phyloP scores from a whole-genome alignment of 805 yeast species.

The Suhomyces sp. region DNA sequence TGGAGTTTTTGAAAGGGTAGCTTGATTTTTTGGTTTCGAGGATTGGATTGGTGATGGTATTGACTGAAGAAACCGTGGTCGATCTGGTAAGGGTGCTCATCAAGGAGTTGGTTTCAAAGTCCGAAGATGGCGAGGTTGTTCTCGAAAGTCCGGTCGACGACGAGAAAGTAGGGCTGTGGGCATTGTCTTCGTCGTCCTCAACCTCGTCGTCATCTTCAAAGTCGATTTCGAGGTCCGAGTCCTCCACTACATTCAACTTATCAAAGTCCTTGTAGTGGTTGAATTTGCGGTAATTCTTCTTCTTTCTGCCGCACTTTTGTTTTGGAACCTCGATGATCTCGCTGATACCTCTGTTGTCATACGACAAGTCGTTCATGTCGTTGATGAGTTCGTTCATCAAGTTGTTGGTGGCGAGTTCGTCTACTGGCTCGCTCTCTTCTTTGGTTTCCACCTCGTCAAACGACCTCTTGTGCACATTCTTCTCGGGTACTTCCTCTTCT shows the following conservation, averaged over 20 bases:
- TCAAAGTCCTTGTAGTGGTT: constrained; percentile 15
- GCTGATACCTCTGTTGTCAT: constrained; percentile 8
- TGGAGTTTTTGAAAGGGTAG: constrained; percentile 12
- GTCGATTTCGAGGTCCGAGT: constrained; percentile 19
- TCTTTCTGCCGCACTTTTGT: constrained; percentile 4
- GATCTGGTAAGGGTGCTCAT: constrained; percentile 41
- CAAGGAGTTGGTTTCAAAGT: constrained; percentile 30
- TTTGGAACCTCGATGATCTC: constrained; percentile 1
- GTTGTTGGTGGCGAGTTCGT: constrained; percentile 8
- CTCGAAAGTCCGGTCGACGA: constrained; percentile 31
- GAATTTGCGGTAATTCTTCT: constrained; percentile 6
- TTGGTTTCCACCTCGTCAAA: constrained; percentile 18
- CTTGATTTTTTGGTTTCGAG: constrained; percentile 12
- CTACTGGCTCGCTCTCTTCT: constrained; percentile 12
- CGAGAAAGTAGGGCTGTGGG: constrained; percentile 4
- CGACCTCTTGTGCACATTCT: constrained; percentile 15
- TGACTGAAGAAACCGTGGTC: constrained; percentile 33
- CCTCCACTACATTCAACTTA: constrained; percentile 14
- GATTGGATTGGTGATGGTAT: constrained; percentile 18
- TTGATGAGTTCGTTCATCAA: constrained; percentile 26
- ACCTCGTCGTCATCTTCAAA: constrained; percentile 25
- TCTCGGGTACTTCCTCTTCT: constrained; percentile 4
- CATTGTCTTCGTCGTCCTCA: constrained; percentile 11
- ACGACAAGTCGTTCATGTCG: constrained; percentile 27
- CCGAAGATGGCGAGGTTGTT: constrained; percentile 36